Percentiles rank a stretch among this genome's conserved stretches.
Conservation (phyloP, 371 early-diverging fungal genomes). For the Circinella minor region DNA sequence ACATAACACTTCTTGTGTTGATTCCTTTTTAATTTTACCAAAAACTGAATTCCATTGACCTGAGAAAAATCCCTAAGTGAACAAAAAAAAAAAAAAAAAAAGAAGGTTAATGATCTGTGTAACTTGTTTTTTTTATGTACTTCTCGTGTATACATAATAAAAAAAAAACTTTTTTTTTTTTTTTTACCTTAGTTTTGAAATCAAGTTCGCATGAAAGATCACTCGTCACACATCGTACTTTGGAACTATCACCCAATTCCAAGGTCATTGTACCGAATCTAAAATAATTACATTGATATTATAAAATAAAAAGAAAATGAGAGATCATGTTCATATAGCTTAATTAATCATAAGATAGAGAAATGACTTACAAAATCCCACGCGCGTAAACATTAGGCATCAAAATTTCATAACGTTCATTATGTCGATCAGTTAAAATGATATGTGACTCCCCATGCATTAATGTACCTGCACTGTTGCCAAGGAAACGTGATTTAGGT, state of each 20-base stretch:
- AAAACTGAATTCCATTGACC: constrained; percentile 82
- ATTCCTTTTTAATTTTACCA: constrained; percentile 82
- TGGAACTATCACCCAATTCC: constrained; percentile 89
- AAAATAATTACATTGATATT: too few species aligned
- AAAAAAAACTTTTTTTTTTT: background rate
- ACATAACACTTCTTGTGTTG: constrained; percentile 78
- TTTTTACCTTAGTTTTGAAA: constrained; percentile 88
- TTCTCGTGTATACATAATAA: too few species aligned
- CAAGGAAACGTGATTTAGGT: constrained; percentile 91
- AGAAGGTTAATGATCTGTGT: too few species aligned
- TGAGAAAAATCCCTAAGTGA: constrained; percentile 75
- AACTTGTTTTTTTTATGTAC: too few species aligned
- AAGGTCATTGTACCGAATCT: constrained; percentile 91
- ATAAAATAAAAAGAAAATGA: background rate
- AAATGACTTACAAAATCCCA: constrained; percentile 62
- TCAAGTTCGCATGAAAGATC: constrained; percentile 86
- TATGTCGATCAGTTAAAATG: constrained; percentile 63
- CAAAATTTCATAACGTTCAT: constrained; percentile 79
- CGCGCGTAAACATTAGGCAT: constrained; percentile 95
- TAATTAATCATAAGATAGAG: too few species aligned
- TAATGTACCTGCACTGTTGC: constrained; percentile 93
- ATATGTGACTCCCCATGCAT: constrained; percentile 82
- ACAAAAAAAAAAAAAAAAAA: too few species aligned
- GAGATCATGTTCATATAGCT: background rate
- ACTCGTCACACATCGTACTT: constrained; percentile 74